Evolutionary conservation across 495 filamentous ascomycete genomes (phyloP).

Genomic region (Polyplosphaeria fusca): DNA sequence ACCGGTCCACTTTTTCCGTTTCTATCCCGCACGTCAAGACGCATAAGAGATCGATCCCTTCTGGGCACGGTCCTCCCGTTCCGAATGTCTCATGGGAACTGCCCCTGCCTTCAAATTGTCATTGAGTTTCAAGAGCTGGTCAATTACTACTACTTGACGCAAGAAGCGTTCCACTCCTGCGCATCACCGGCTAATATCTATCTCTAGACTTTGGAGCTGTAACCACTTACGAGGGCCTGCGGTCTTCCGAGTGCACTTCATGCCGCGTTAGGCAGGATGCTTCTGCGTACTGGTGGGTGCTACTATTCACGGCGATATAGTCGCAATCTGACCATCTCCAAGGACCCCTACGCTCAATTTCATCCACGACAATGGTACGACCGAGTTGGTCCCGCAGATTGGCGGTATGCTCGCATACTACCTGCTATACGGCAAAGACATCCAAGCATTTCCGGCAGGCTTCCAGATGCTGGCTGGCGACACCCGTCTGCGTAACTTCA

Average conservation of each 20-base stretch:
- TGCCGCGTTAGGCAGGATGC: slow-evolving; percentile 59
- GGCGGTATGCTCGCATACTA: slow-evolving; percentile 72
- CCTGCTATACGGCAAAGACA: slow-evolving; percentile 56
- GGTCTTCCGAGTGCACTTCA: slow-evolving; percentile 52
- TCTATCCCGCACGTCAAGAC: slow-evolving; percentile 6
- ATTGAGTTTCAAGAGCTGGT: slow-evolving; percentile 5
- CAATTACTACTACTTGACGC: slow-evolving; percentile 19
- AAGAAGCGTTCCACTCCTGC: slow-evolving; percentile 1
- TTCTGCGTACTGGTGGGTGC: slow-evolving; percentile 56
- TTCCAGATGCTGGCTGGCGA: slow-evolving; percentile 90
- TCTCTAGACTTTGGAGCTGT: slow-evolving; percentile 48
- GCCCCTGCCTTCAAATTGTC: slow-evolving; percentile 8
- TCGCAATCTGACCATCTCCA: background rate
- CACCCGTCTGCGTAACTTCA: slow-evolving; percentile 64
- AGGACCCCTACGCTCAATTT: slow-evolving; percentile 55
- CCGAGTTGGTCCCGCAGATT: slow-evolving; percentile 51
- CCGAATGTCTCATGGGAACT: background rate
- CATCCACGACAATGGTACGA: slow-evolving; percentile 53
- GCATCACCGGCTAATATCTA: background rate
- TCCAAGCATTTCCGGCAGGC: slow-evolving; percentile 71
- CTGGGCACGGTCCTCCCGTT: slow-evolving; percentile 3
- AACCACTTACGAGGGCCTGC: slow-evolving; percentile 45
- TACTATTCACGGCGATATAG: slow-evolving; percentile 11
- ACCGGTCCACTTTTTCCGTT: background rate
- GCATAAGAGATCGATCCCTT: slow-evolving; percentile 18